phyloP scores from a whole-genome alignment of 2,329 filamentous ascomycete species.

The Lasiodiplodia sp. region DNA sequence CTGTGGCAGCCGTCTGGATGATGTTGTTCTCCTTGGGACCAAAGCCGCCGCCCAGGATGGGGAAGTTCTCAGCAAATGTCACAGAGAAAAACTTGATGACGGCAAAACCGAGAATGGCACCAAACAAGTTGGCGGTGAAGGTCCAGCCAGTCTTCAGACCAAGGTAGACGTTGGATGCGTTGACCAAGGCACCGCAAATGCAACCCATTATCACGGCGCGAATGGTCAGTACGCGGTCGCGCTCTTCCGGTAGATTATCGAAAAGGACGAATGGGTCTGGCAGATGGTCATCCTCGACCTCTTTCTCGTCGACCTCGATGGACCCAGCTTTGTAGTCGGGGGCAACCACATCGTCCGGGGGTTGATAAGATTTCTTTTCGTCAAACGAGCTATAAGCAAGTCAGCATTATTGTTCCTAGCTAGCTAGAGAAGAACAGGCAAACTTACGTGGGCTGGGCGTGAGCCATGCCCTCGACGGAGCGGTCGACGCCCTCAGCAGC shows the following conservation, averaged over 20 bases:
- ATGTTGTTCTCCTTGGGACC: slow-evolving; percentile 70
- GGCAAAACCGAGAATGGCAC: slow-evolving; percentile 66
- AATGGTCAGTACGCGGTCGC: slow-evolving; percentile 60
- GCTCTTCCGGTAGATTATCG: slow-evolving; percentile 52
- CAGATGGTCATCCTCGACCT: slow-evolving; percentile 34
- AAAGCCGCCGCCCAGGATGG: slow-evolving; percentile 62
- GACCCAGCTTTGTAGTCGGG: slow-evolving; percentile 37
- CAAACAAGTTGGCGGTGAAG: slow-evolving; percentile 46
- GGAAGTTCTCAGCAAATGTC: slow-evolving; percentile 56
- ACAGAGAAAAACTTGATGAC: slow-evolving; percentile 63
- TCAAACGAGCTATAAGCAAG: slow-evolving; percentile 33
- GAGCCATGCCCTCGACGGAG: slow-evolving; percentile 38
- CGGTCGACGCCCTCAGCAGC: slow-evolving; percentile 42
- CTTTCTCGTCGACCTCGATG: slow-evolving; percentile 38
- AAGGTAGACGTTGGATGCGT: slow-evolving; percentile 69
- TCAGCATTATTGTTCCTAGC: background rate
- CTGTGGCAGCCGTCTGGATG: slow-evolving; percentile 66
- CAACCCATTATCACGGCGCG: slow-evolving; percentile 64
- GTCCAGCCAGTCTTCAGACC: slow-evolving; percentile 55
- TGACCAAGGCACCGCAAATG: slow-evolving; percentile 65
- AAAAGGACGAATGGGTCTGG: slow-evolving; percentile 53
- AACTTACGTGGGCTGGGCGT: slow-evolving; percentile 12
- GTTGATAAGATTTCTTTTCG: slow-evolving; percentile 44
- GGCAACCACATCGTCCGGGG: slow-evolving; percentile 34
- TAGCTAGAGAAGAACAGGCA: background rate